Percentiles rank a stretch among this genome's conserved stretches.
Conservation (phyloP, 2,329 filamentous ascomycete genomes). For the Pochonia chlamydosporia region DNA sequence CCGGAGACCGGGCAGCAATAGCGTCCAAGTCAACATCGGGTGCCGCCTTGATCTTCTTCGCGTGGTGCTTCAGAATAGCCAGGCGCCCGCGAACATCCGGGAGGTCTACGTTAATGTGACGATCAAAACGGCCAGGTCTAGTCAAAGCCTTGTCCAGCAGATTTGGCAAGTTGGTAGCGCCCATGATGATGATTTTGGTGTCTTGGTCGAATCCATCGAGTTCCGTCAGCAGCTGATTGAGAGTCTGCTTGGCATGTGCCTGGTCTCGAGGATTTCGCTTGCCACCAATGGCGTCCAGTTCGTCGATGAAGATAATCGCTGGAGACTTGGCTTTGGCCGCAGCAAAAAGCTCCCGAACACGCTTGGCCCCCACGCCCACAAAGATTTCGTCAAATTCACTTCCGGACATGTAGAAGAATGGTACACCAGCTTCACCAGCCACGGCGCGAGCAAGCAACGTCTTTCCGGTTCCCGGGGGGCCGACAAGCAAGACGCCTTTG, state of each 20-base stretch:
- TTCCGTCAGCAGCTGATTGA: constrained; percentile 95
- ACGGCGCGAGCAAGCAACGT: constrained; percentile 92
- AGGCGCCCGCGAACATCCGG: constrained; percentile 92
- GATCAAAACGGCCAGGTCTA: constrained; percentile 90
- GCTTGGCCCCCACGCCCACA: constrained; percentile 93
- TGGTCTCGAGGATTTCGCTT: constrained; percentile 90
- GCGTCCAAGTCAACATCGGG: constrained; percentile 76
- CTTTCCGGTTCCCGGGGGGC: constrained; percentile 95
- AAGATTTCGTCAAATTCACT: constrained; percentile 98
- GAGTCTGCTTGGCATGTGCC: constrained; percentile 91
- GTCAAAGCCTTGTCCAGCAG: constrained; percentile 91
- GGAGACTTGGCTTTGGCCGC: constrained; percentile 81
- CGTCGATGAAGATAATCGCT: constrained; percentile 92
- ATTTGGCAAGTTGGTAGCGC: constrained; percentile 93
- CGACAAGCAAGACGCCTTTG: constrained; percentile 91
- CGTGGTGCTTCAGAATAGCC: constrained; percentile 88
- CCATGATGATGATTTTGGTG: constrained; percentile 91
- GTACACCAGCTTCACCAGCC: constrained; percentile 92
- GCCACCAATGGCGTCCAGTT: constrained; percentile 88
- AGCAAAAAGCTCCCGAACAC: constrained; percentile 86
- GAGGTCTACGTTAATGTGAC: constrained; percentile 80
- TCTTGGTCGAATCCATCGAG: constrained; percentile 95
- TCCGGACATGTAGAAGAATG: constrained; percentile 99
- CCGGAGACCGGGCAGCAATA: constrained; percentile 81
- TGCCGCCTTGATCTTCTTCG: constrained; percentile 79